Base-by-base conservation (phyloP, 2,329 filamentous ascomycete genomes). In the Cercospora brassicicola region DNA sequence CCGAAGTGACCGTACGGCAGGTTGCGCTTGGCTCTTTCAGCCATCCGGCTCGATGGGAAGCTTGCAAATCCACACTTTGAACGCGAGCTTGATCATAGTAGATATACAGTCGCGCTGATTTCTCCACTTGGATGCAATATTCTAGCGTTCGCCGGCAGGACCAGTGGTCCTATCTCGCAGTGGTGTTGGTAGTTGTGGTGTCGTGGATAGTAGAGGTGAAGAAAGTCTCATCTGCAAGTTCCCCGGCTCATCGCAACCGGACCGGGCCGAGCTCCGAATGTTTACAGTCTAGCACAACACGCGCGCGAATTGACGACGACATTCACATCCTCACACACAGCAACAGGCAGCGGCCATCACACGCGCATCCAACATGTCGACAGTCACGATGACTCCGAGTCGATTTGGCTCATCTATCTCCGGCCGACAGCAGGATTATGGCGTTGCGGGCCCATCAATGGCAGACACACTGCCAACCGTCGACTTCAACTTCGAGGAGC, bases 401-500 rank as follows among this genome's bases (percentile, higher is more conserved):
- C 82, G 86, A 70, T 93, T 93, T 74, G 90, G 92, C 73, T 85
- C 89, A 8, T 90, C 90, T 1, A 84, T 90, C 73, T 91, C 90
- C 11, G 87, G 86, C 65, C 89, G 87, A 79, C 81, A 85, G 57
- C 82, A 82, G 75, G 84, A 88, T 74, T 84, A 86, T 31, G 69
- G 70, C 39, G 84, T 88, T 48, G 82, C 84, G 57, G 87, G 84
- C 51, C 86, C 88, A 13, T 91, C 89, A 6, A 88, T 92, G 82
- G 90, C 89, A 51, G 91, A 93, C 78, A 88, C 88, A 60, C 88
- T 99, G 8, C 95, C 95, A 39, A 92, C 87, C 78, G 91, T 96
- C 80, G 93, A 97, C 81, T 98, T 99, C 79, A 93, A 93, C 67
- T 98, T 98, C 80, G 94, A 98, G 75, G 93, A 97, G 74, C 82